A percentile compares a stretch with the other conserved stretches of the same genome.
These are phyloP conservation scores for Kwoniella dendrophila DNA, from an alignment of 768 basidiomycete genomes.

Conservation along the genomic window DNA sequence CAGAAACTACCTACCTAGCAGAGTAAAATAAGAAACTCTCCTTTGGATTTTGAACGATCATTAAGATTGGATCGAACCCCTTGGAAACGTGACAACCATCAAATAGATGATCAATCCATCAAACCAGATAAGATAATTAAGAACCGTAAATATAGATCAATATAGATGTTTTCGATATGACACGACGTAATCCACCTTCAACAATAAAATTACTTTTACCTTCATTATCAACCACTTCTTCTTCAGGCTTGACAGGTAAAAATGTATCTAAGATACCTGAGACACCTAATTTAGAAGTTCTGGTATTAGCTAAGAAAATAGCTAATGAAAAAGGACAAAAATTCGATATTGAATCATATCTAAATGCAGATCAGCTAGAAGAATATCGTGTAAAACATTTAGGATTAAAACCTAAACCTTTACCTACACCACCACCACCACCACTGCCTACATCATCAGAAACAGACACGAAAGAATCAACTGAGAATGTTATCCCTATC, in stretches of 20 bases:
- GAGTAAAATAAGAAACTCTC: too few species aligned
- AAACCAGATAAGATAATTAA: too few species aligned
- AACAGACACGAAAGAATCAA: neutral
- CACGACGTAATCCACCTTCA: slow-evolving; percentile 10
- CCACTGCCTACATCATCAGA: neutral
- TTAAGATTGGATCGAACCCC: too few species aligned
- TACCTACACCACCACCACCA: slow-evolving; percentile 1
- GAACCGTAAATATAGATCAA: neutral
- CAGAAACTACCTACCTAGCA: too few species aligned
- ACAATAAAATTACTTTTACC: slow-evolving; percentile 12
- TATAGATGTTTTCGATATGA: slow-evolving; percentile 1
- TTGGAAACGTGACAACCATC: too few species aligned
- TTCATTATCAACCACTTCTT: slow-evolving; percentile 10
- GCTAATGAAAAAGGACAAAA: slow-evolving; percentile 29
- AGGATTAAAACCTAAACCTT: slow-evolving; percentile 14
- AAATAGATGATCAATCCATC: too few species aligned
- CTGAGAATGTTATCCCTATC: neutral
- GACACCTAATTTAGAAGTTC: slow-evolving; percentile 25
- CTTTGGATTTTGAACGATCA: too few species aligned
- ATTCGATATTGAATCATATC: slow-evolving; percentile 41
- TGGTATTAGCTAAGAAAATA: slow-evolving; percentile 32
- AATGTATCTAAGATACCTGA: too few species aligned
- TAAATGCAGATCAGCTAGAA: slow-evolving; percentile 30
- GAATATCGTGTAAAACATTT: slow-evolving; percentile 28
- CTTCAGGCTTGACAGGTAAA: too few species aligned